Conservation (phyloP, 257 asterid species). For the Solanum okadae region DNA sequence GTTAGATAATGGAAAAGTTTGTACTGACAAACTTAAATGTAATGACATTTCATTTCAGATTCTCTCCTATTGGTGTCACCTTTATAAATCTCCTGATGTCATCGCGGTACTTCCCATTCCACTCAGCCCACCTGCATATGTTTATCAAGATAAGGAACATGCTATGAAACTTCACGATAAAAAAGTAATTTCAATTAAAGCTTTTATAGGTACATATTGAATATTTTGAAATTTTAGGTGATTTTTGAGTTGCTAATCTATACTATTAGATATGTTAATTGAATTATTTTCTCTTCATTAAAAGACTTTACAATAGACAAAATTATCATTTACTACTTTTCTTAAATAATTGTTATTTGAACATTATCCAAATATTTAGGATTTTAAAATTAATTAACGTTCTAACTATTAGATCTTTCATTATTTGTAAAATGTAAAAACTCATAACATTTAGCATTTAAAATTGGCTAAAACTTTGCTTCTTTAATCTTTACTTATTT, state of each 20-base stretch:
- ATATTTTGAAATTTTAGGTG: neutral
- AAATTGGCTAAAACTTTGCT: neutral
- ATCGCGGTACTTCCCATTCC: constrained; percentile 97
- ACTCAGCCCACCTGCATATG: constrained; percentile 88
- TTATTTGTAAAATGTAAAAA: neutral
- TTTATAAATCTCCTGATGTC: constrained; percentile 81
- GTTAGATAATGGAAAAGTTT: neutral
- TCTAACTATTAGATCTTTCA: neutral
- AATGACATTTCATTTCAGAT: neutral
- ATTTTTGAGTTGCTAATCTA: neutral
- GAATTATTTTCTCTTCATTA: neutral
- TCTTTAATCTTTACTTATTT: too few relatives aligned
- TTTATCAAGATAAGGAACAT: neutral
- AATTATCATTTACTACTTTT: neutral
- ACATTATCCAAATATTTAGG: neutral
- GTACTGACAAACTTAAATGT: neutral
- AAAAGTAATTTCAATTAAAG: neutral
- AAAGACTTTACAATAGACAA: neutral
- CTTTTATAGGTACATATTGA: neutral
- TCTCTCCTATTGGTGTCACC: constrained; percentile 33
- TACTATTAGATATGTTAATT: neutral
- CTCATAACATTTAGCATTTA: neutral
- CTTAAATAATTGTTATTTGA: too few relatives aligned
- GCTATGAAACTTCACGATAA: neutral
- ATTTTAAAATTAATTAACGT: neutral